Evolutionary conservation across 192 early-diverging fungal species (phyloP).

Genomic region (Backusella mclennaniae): DNA sequence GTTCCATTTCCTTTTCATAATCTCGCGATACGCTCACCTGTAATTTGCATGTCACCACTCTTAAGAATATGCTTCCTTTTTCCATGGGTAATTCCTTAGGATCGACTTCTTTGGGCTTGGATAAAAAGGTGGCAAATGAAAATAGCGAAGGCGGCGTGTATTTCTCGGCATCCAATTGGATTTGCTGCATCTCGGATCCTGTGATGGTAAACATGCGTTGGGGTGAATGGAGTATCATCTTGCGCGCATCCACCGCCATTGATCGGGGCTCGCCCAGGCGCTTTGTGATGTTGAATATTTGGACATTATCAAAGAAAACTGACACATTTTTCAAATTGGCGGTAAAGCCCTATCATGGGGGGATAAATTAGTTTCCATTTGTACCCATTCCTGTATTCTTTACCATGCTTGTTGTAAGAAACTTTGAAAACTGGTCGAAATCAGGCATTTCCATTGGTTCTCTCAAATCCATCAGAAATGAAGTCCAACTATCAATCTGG

Average conservation of each 20-base stretch:
- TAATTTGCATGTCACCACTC: slow-evolving; percentile 64
- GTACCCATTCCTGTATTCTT: neutral
- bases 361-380: too few species aligned
- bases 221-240: slow-evolving; percentile 57
- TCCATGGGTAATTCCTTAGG: slow-evolving; percentile 13
- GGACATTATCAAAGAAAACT: slow-evolving; percentile 61
- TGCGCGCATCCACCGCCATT: slow-evolving; percentile 51
- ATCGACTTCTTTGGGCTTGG: slow-evolving; percentile 11
- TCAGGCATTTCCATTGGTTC: slow-evolving; percentile 74
- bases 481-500: slow-evolving; percentile 58
- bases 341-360: slow-evolving; percentile 63
- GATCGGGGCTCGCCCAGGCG: slow-evolving; percentile 60
- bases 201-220: slow-evolving; percentile 70
- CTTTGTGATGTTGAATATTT: slow-evolving; percentile 63
- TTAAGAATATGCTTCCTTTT: slow-evolving; percentile 63
- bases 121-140: slow-evolving; percentile 14
- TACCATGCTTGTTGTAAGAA: slow-evolving; percentile 61
- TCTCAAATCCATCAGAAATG: slow-evolving; percentile 74
- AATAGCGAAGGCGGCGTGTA: slow-evolving; percentile 25
- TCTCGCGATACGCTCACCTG: slow-evolving; percentile 50
- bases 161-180: slow-evolving; percentile 54
- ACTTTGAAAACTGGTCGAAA: slow-evolving; percentile 59
- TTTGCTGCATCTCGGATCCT: slow-evolving; percentile 54
- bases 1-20: slow-evolving; percentile 73
- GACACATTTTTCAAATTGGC: slow-evolving; percentile 63